These are phyloP conservation scores for Cordyceps cateniannulata DNA, from an alignment of 2,329 filamentous ascomycete species.

Conservation along the genomic window DNA sequence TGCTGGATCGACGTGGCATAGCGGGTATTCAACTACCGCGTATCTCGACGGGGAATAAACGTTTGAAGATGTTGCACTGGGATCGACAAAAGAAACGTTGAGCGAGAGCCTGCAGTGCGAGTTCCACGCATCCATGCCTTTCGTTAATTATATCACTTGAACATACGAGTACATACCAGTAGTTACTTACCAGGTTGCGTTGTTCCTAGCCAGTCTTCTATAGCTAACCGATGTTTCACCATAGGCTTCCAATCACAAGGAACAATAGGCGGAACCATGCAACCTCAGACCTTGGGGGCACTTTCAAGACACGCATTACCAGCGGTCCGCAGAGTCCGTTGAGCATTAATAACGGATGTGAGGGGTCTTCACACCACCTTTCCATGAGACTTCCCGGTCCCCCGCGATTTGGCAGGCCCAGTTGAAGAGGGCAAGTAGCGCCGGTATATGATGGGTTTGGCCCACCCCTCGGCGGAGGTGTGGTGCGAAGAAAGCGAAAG, in stretches of 20 bases:
- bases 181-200: no score
- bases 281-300: no score
- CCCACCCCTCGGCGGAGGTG: background rate
- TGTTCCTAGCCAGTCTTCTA: no score
- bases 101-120: background rate
- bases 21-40: background rate
- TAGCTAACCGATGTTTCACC: no score
- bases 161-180: no score
- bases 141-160: no score
- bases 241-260: background rate
- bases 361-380: slow-evolving; percentile 9
- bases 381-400: background rate
- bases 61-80: background rate
- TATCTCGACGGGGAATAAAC: background rate
- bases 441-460: background rate
- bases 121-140: no score
- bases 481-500: background rate
- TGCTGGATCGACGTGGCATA: background rate
- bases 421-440: background rate
- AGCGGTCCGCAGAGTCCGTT: no score
- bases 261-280: background rate
- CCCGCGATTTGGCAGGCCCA: slow-evolving; percentile 3
- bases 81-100: background rate
- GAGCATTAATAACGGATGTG: background rate
- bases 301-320: no score